Percentiles rank a stretch among this genome's conserved stretches.
Conservation (phyloP, 1,284 basidiomycete species). For the Leccinum solheimii region DNA sequence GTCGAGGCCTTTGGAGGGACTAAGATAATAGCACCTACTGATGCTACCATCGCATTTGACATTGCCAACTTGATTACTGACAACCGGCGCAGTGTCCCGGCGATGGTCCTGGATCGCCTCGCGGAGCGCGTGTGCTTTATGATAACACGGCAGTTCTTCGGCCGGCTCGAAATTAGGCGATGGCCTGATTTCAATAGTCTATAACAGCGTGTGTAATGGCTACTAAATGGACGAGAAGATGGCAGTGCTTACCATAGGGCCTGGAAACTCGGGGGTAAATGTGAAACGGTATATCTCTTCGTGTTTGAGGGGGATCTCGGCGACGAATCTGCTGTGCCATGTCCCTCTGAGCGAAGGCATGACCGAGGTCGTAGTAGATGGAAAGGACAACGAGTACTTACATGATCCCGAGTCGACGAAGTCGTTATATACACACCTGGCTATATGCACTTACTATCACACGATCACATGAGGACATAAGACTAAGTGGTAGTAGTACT, state of each 20-base stretch:
- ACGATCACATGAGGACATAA: neutral
- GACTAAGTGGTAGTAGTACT: no score
- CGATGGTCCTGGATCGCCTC: neutral
- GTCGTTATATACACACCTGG: neutral
- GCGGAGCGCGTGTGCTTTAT: neutral
- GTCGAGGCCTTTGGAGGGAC: neutral
- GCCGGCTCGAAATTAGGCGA: neutral
- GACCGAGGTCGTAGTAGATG: neutral
- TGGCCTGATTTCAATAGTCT: neutral
- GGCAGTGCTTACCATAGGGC: neutral
- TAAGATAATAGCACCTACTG: neutral
- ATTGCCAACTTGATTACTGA: neutral
- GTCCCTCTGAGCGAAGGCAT: neutral
- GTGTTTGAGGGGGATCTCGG: neutral
- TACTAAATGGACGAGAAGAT: neutral
- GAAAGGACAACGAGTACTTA: neutral
- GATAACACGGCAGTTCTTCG: neutral
- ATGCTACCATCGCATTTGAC: neutral
- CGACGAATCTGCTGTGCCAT: neutral
- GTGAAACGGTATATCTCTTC: neutral
- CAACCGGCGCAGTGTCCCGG: neutral
- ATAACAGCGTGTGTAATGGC: neutral
- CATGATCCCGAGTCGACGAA: neutral
- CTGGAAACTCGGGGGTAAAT: neutral
- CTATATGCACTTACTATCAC: neutral